phyloP scores from a whole-genome alignment of 169 alveolate genomes.

The Eimeria acervulina region DNA sequence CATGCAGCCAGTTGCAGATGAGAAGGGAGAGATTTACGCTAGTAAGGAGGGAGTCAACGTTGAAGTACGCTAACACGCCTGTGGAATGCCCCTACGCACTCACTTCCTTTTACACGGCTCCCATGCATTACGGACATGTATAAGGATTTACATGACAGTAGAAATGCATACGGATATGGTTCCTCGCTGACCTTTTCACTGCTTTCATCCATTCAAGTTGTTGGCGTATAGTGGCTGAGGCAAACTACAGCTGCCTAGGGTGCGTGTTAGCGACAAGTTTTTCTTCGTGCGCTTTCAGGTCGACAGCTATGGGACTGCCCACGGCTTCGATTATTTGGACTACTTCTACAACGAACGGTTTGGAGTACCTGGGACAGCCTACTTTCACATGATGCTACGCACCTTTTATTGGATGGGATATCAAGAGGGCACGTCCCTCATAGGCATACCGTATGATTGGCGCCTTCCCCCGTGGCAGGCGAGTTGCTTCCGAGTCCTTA shows the following conservation, averaged over 20 bases:
- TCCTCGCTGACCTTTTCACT: background rate
- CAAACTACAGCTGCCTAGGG: background rate
- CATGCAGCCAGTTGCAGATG: slow-evolving; percentile 73
- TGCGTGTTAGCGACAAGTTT: background rate
- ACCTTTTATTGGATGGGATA: slow-evolving; percentile 59
- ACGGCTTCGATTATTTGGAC: slow-evolving; percentile 81
- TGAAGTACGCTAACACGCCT: background rate
- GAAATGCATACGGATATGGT: background rate
- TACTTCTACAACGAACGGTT: slow-evolving; percentile 70
- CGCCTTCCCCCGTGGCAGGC: slow-evolving; percentile 83
- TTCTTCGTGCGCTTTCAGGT: slow-evolving; percentile 21
- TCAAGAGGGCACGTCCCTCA: slow-evolving; percentile 54
- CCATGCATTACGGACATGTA: background rate
- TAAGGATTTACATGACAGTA: background rate
- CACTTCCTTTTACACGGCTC: background rate
- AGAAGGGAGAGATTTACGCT: slow-evolving; percentile 54
- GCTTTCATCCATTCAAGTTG: background rate
- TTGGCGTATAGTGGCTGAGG: background rate
- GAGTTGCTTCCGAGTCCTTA: background rate
- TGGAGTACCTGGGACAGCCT: slow-evolving; percentile 81
- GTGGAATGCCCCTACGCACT: background rate
- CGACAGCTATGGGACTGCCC: slow-evolving; percentile 76
- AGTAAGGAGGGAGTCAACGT: slow-evolving; percentile 43
- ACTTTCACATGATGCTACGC: slow-evolving; percentile 71
- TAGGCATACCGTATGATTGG: slow-evolving; percentile 83